Evolutionary conservation across 2,329 filamentous ascomycete species (phyloP).

Genomic region (Botrytis squamosa): DNA sequence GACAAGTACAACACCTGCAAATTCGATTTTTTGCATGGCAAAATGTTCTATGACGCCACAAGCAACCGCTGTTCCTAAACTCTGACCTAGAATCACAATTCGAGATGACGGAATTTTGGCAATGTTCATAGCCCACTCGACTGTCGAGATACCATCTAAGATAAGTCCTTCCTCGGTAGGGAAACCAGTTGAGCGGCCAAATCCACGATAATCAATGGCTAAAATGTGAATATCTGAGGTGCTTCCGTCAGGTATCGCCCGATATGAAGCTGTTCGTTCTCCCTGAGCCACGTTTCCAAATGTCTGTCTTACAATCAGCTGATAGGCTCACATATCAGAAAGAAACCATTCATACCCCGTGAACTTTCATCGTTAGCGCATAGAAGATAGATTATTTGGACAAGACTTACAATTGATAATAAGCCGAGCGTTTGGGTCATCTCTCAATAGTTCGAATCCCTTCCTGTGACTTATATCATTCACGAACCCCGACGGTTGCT

Average conservation of each 20-base stretch:
- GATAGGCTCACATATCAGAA: constrained; percentile 23
- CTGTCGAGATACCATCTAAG: constrained; percentile 69
- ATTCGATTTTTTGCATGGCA: constrained; percentile 57
- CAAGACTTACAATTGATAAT: constrained; percentile 59
- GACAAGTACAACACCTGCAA: constrained; percentile 77
- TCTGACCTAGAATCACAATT: constrained; percentile 83
- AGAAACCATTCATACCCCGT: constrained; percentile 53
- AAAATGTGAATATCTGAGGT: constrained; percentile 72
- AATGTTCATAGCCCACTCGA: constrained; percentile 68
- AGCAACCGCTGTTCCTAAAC: constrained; percentile 82
- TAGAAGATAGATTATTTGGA: background rate
- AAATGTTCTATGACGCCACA: constrained; percentile 73
- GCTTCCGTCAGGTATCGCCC: constrained; percentile 70
- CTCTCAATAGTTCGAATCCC: constrained; percentile 60
- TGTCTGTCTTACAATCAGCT: constrained; percentile 55
- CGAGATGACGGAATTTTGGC: constrained; percentile 65
- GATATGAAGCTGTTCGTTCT: constrained; percentile 73
- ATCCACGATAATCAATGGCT: constrained; percentile 90
- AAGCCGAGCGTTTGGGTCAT: constrained; percentile 62
- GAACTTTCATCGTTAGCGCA: constrained; percentile 47
- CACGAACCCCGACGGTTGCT: constrained; percentile 44
- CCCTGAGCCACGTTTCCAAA: constrained; percentile 82
- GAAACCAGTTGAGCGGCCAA: constrained; percentile 74
- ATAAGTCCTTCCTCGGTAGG: constrained; percentile 82
- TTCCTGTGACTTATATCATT: constrained; percentile 55